Percentiles rank a stretch among this genome's conserved stretches.
Conservation (phyloP, 2,329 filamentous ascomycete species). For the Sporothrix pallida region DNA sequence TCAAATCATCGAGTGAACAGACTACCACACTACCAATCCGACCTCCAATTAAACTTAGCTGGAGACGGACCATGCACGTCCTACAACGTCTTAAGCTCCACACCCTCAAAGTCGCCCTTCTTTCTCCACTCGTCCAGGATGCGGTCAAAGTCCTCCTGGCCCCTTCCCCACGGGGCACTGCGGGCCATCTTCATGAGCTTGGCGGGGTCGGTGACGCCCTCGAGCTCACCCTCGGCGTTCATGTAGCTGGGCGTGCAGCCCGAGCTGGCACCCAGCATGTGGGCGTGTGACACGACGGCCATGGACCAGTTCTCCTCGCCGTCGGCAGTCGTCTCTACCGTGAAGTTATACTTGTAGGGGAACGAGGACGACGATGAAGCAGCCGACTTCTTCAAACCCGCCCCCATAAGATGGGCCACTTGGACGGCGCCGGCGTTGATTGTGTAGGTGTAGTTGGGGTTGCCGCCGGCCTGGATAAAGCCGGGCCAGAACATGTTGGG, state of each 20-base stretch:
- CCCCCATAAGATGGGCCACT: constrained; percentile 25
- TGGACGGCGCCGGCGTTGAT: constrained; percentile 48
- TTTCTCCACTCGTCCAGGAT: background rate
- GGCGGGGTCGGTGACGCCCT: background rate
- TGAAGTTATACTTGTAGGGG: background rate
- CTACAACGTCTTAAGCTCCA: background rate
- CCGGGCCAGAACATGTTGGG: constrained; percentile 39
- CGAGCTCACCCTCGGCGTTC: constrained; percentile 33
- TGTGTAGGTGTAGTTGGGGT: constrained; percentile 40
- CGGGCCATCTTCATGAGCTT: background rate
- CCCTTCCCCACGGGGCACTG: background rate
- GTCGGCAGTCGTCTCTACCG: constrained; percentile 26
- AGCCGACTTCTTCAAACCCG: background rate
- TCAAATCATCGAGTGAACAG: too few species aligned
- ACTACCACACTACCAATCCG: too few species aligned
- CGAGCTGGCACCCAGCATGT: background rate
- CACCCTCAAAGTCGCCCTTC: constrained; percentile 2
- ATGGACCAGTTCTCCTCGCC: constrained; percentile 32
- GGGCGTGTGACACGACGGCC: background rate
- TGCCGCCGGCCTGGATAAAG: constrained; percentile 29
- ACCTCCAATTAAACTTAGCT: too few species aligned
- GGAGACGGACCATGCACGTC: too few species aligned
- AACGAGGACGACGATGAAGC: background rate
- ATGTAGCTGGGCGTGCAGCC: constrained; percentile 37
- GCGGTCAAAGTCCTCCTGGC: constrained; percentile 9